Evolutionary conservation across 2,329 filamentous ascomycete species (phyloP).

Genomic region (Alternaria gansuensis): DNA sequence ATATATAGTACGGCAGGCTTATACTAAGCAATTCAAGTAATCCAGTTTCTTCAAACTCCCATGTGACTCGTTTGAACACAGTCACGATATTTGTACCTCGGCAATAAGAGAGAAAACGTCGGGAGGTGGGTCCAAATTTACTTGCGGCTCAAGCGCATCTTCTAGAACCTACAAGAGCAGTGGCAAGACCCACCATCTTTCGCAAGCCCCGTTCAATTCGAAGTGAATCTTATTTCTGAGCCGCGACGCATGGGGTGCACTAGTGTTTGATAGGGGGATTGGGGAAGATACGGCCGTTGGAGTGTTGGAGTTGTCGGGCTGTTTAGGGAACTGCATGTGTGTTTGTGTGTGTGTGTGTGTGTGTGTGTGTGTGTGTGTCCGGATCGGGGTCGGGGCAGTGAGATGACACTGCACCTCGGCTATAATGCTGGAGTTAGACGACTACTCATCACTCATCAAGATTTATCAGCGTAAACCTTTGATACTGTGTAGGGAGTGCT

Average conservation of each 20-base stretch:
- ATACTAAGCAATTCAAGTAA: too few species aligned
- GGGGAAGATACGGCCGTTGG: not conserved
- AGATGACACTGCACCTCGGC: conserved; percentile 3
- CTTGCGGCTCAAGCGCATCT: conserved; percentile 22
- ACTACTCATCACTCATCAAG: not conserved
- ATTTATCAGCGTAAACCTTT: not conserved
- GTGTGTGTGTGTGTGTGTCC: not conserved
- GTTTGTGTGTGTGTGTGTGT: not conserved
- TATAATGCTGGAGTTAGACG: not conserved
- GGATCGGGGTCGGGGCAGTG: conserved; percentile 9
- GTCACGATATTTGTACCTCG: conserved; percentile 8
- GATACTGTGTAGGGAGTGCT: not conserved
- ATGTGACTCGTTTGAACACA: not conserved
- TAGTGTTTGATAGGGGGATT: not conserved
- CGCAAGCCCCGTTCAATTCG: conserved; percentile 31
- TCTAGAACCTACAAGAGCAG: conserved; percentile 31
- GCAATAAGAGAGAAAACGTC: conserved; percentile 4
- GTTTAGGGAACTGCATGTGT: not conserved
- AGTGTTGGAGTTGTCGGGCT: not conserved
- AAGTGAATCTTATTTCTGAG: conserved; percentile 16
- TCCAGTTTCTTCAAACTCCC: not conserved
- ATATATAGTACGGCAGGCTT: not conserved
- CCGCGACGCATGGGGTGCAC: conserved; percentile 4
- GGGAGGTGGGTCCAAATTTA: conserved; percentile 19
- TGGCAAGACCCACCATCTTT: conserved; percentile 23